A percentile compares a stretch with the other conserved stretches of the same genome.
phyloP scores from a whole-genome alignment of 2,329 filamentous ascomycete species.

The Monosporascus sp. region DNA sequence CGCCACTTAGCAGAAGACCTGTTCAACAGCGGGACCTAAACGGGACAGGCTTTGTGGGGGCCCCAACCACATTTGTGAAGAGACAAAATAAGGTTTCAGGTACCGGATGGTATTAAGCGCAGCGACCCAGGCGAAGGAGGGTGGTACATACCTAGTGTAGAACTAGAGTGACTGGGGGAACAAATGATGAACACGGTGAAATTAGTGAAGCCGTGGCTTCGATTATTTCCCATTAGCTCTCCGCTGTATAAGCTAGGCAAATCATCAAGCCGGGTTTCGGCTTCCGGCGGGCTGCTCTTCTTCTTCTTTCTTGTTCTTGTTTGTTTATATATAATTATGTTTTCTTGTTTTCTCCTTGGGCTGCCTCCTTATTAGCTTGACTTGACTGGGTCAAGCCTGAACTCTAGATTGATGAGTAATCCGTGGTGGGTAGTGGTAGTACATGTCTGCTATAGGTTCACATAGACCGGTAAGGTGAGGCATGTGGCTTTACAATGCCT shows the following conservation, averaged over 20 bases:
- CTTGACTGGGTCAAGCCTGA: background rate
- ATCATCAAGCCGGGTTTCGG: background rate
- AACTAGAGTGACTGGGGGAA: background rate
- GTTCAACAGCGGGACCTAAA: background rate
- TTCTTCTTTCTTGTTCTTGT: background rate
- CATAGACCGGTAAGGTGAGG: background rate
- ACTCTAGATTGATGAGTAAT: background rate
- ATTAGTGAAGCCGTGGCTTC: background rate
- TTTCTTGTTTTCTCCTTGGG: background rate
- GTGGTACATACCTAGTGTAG: background rate
- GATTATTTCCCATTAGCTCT: background rate
- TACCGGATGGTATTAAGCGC: background rate
- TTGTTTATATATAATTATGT: background rate
- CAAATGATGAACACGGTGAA: background rate
- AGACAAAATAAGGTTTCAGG: background rate
- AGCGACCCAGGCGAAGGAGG: background rate
- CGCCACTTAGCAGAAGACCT: background rate
- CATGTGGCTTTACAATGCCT: background rate
- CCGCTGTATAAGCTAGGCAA: background rate
- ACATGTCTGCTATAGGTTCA: background rate
- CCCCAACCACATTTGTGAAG: background rate
- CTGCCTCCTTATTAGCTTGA: background rate
- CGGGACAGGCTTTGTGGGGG: background rate
- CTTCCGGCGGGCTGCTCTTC: background rate
- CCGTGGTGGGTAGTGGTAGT: background rate